Conservation (phyloP, 768 basidiomycete genomes). For the Xanthoconium purpureum region DNA sequence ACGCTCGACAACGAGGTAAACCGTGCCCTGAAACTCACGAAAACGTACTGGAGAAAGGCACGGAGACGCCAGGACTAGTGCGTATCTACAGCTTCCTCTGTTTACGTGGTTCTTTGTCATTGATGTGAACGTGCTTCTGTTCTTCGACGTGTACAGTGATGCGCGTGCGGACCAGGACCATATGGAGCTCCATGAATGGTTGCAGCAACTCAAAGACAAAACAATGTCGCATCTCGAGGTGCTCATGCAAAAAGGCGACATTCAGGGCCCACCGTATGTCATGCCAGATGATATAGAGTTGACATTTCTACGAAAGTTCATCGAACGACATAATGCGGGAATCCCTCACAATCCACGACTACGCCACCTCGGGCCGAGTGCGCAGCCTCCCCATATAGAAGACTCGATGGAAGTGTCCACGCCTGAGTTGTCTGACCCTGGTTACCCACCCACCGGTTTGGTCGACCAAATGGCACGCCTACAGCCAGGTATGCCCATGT, state of each 20-base stretch:
- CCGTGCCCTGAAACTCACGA: conserved; percentile 77
- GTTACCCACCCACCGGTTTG: conserved; percentile 28
- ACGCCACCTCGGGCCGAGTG: conserved; percentile 45
- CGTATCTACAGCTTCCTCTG: conserved; percentile 8
- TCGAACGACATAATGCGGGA: conserved; percentile 73
- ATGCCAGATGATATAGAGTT: conserved; percentile 82
- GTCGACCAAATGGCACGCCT: conserved; percentile 36
- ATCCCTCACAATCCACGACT: conserved; percentile 80
- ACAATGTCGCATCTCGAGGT: conserved; percentile 85
- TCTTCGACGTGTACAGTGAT: conserved; percentile 36
- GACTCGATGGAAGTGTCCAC: conserved; percentile 35
- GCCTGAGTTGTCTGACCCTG: conserved; percentile 34
- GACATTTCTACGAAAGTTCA: conserved; percentile 75
- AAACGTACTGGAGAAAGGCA: conserved; percentile 85
- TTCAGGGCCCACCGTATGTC: conserved; percentile 75
- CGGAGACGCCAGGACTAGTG: conserved; percentile 71
- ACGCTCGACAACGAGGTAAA: conserved; percentile 76
- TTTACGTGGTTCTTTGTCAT: neutral
- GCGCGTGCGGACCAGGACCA: conserved; percentile 83
- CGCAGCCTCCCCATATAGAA: conserved; percentile 33
- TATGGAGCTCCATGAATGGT: conserved; percentile 86
- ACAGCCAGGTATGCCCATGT: conserved; percentile 30
- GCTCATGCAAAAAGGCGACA: conserved; percentile 85
- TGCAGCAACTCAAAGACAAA: conserved; percentile 84
- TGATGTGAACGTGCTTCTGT: conserved; percentile 6